These are phyloP conservation scores for Saccharomycopsis sp. DNA, from an alignment of 805 yeast genomes.

Conservation along the genomic window DNA sequence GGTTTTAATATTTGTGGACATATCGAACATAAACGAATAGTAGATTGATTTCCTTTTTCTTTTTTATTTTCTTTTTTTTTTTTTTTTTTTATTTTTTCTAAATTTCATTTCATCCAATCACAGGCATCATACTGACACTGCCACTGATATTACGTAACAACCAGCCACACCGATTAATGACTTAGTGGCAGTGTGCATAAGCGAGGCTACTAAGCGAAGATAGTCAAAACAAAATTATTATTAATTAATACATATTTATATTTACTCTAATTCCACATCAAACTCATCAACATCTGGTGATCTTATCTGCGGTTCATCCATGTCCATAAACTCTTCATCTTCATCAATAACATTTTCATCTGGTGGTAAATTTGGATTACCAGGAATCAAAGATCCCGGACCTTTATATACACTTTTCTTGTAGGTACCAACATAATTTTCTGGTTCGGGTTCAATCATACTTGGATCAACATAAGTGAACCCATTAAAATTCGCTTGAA, in stretches of 20 bases:
- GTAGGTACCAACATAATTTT: slow-evolving; percentile 47
- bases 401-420: slow-evolving; percentile 33
- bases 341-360: slow-evolving; percentile 78
- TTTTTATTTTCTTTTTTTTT: slow-evolving; percentile 49
- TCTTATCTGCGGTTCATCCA: slow-evolving; percentile 23
- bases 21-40: neutral
- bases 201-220: too few relatives aligned
- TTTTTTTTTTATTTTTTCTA: slow-evolving; percentile 28
- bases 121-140: too few relatives aligned
- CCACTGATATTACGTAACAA: too few relatives aligned
- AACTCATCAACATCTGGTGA: slow-evolving; percentile 18
- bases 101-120: slow-evolving; percentile 24
- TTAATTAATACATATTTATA: too few relatives aligned
- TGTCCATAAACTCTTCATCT: slow-evolving; percentile 37
- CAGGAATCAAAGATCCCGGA: slow-evolving; percentile 71
- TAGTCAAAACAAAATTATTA: too few relatives aligned
- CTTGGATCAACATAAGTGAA: slow-evolving; percentile 95
- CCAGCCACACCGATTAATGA: too few relatives aligned
- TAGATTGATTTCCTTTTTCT: slow-evolving; percentile 47
- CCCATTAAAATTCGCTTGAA: slow-evolving; percentile 95
- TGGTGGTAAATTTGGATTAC: slow-evolving; percentile 72
- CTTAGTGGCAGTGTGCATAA: too few relatives aligned
- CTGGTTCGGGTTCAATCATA: slow-evolving; percentile 57
- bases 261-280: slow-evolving; percentile 19
- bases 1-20: slow-evolving; percentile 22